Base-by-base conservation (phyloP, 1,284 basidiomycete species). In the Caloboletus inedulis region DNA sequence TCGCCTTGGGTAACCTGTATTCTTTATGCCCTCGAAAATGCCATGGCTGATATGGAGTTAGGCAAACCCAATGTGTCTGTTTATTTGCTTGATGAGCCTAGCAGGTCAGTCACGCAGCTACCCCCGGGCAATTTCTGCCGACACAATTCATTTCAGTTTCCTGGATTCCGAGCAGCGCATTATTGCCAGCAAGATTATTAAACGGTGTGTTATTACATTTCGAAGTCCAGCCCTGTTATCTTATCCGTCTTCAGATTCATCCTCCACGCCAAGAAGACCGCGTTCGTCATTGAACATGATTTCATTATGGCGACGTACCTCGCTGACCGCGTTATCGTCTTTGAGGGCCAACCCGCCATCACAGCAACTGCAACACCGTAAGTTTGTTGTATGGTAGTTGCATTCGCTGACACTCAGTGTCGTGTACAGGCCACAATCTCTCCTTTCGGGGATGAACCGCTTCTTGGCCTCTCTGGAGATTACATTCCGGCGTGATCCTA, bases 151-250 rank as follows among this genome's bases (percentile, higher is more conserved):
- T 41, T 60, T 57, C 58, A 90, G 88, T 69, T 94, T 94, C 85
- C 78, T 98, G 64, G 94, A 98, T 71, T 97, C 95, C 33, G 94
- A 98, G 71, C 94, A 98, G 72, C 94, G 94, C 87, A 98, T 98
- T 69, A 89, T 94, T 59, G 91, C 95, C 7, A 89, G 88, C 68
- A 95, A 96, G 69, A 93, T 98, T 65, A 98, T 98, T 77, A 98
- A 98, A 74, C 85, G 94, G 80, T 88, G 65, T 49, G 77, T 60
- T 23, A 9, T 29, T 19, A 9, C 48, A 14, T 21, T 14, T 25
- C 27, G 13, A 41, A 40, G 14, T 41, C 27, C n/a, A n/a, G 10
- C n/a, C 19, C 16, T 40, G 23, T 49, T 45, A 44, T 41, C 51
- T 56, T 35, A 56, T 53, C 10, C 1, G 36, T 16, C 4, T n/a